Evolutionary conservation across 805 yeast genomes (phyloP), one percentile per base, ranked within the genome.

Genomic region (Candida peoriensis): DNA sequence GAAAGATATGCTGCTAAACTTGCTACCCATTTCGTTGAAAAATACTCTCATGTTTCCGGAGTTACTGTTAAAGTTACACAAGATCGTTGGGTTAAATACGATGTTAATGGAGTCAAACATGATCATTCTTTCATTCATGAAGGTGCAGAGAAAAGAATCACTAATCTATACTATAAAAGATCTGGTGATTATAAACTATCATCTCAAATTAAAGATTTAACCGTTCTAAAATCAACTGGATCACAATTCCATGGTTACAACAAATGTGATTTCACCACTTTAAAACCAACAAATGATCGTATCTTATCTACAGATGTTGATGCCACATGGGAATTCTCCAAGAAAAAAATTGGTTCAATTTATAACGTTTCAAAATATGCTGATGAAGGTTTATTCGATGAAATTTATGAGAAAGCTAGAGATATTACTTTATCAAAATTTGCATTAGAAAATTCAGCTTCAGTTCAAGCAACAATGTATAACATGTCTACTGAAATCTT

Each of bases 381-480:
- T n/a, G 72, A 72, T 45, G 57, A 64, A 15, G 84, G 81, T 12
- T 59, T 72, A 25, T 84, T 87, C 52, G 94, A 87, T 61, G 36
- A 55, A 8, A 73, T 82, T 21, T 84, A 71, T 59, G 57, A 65
- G n/a, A 53, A 58, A 11, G 93, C 86, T 14, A 73, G 86, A 51
- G 66, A 65, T 25, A 71, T 75, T 50, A 87, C 96, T 1, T 70
- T 88, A 50, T 81, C 76, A 36, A 69, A 71, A 39, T 89, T 89
- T 61, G 96, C 96, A 13, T 59, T 72, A 33, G 96, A 89, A 61
- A 77, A 85, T 60, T 85, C 95, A 8, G 77, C 96, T n/a, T 83
- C 95, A 18, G 97, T 89, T 30, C 97, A 89, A 67, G 96, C 95
- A 30, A 89, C 96, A 39, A 90, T 89, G 96, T 89, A 76, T 70